phyloP scores from a whole-genome alignment of 2,329 filamentous ascomycete genomes.

The Penicillium sp. region DNA sequence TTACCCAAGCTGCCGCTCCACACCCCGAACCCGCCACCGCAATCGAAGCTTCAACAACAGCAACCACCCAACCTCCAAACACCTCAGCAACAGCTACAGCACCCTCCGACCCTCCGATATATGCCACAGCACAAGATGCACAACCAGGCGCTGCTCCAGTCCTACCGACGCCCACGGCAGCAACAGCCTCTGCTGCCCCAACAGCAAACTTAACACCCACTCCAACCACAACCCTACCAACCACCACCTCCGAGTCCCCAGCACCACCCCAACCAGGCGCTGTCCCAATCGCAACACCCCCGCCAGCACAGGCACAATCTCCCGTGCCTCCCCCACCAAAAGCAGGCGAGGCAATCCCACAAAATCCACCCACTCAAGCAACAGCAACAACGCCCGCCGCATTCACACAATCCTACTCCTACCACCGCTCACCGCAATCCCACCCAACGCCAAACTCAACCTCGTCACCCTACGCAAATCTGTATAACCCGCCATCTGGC shows the following conservation, averaged over 20 bases:
- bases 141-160: conserved; percentile 48
- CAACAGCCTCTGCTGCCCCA: background rate
- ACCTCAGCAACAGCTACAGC: conserved; percentile 29
- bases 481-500: conserved; percentile 28
- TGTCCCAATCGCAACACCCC: conserved; percentile 12
- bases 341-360: conserved; percentile 16
- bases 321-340: conserved; percentile 25
- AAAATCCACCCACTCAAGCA: background rate
- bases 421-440: conserved; percentile 15
- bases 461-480: conserved; percentile 29
- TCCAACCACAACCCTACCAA: conserved; percentile 29
- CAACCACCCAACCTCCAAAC: conserved; percentile 14
- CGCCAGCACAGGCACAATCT: conserved; percentile 9
- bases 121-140: conserved; percentile 32
- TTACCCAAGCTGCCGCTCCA: conserved; percentile 19
- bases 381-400: conserved; percentile 25
- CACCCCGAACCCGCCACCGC: conserved; percentile 28
- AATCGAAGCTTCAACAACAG: conserved; percentile 18
- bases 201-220: conserved; percentile 24
- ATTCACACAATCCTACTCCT: conserved; percentile 20
- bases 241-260: conserved; percentile 33
- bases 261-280: conserved; percentile 47
- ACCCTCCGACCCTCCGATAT: conserved; percentile 40
- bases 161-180: conserved; percentile 31
- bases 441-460: conserved; percentile 26